These are phyloP conservation scores for Pinus tabuliformis DNA, from an alignment of 75 land plant genomes.

Conservation along the genomic window DNA sequence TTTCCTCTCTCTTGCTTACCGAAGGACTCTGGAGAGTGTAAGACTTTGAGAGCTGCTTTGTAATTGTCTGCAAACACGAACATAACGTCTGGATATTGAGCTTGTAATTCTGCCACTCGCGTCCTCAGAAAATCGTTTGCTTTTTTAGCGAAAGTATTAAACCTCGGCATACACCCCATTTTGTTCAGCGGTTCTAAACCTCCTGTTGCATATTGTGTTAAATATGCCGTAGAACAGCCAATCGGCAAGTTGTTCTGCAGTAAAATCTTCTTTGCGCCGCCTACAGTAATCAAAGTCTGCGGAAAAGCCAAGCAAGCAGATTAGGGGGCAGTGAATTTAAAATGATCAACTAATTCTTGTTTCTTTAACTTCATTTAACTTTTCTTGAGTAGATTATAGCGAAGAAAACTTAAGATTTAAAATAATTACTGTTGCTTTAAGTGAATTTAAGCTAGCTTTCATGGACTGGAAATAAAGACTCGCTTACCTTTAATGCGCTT, in stretches of 20 bases:
- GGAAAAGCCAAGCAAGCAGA: too few species aligned
- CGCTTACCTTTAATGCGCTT: too few species aligned
- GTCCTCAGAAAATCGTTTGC: neutral
- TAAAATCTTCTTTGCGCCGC: neutral
- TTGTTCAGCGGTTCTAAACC: neutral
- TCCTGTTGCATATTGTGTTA: neutral
- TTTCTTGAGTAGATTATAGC: too few species aligned
- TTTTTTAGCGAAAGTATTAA: neutral
- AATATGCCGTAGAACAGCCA: conserved; percentile 2
- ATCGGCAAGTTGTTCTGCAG: conserved; percentile 1
- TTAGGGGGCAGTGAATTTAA: too few species aligned
- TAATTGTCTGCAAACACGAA: conserved; percentile 5
- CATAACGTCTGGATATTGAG: neutral
- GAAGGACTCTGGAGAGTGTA: neutral
- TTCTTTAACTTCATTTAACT: too few species aligned
- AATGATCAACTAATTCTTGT: too few species aligned
- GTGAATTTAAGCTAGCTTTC: too few species aligned
- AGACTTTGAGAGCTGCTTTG: neutral
- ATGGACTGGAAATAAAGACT: too few species aligned
- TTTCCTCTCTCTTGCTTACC: neutral
- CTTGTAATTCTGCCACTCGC: neutral
- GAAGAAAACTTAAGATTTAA: too few species aligned
- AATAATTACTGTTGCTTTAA: too few species aligned
- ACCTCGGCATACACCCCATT: neutral
- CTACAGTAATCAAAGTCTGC: too few species aligned